phyloP scores from a whole-genome alignment of 768 basidiomycete species.

The Gloeophyllum trabeum region DNA sequence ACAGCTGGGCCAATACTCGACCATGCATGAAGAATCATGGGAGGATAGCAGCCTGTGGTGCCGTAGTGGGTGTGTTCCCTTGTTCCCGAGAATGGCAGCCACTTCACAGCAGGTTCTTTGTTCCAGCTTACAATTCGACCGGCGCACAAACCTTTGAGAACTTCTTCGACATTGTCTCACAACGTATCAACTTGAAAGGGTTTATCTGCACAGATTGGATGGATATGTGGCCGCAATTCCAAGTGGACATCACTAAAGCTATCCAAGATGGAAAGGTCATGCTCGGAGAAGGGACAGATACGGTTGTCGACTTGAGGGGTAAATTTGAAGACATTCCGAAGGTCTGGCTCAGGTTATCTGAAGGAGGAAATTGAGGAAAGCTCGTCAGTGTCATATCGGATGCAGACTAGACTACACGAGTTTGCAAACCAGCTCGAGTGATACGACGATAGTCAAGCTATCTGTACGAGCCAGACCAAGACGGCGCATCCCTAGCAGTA shows the following conservation, averaged over 20 bases:
- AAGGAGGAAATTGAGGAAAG: constrained; percentile 2
- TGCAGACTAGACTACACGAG: neutral
- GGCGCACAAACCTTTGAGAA: neutral
- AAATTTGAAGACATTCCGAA: constrained; percentile 3
- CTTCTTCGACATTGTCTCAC: neutral
- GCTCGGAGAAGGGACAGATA: neutral
- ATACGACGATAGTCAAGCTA: too few species aligned
- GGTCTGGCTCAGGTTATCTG: constrained; percentile 1
- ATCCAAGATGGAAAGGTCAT: neutral
- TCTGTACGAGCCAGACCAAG: constrained; percentile 13
- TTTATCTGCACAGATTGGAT: neutral
- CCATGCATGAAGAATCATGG: neutral
- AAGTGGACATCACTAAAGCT: neutral
- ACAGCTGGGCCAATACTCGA: neutral
- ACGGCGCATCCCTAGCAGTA: constrained; percentile 33
- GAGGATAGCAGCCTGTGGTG: neutral
- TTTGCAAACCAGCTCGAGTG: too few species aligned
- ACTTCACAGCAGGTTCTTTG: neutral
- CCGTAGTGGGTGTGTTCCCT: neutral
- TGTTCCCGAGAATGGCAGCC: too few species aligned
- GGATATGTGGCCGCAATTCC: neutral
- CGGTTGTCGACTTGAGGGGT: constrained; percentile 1
- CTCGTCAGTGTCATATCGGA: neutral
- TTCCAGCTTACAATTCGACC: neutral
- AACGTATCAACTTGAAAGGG: neutral